A percentile compares a stretch with the other conserved stretches of the same genome.
Evolutionary conservation across 2,329 filamentous ascomycete species (phyloP).

Genomic region (Cercospora janseana): DNA sequence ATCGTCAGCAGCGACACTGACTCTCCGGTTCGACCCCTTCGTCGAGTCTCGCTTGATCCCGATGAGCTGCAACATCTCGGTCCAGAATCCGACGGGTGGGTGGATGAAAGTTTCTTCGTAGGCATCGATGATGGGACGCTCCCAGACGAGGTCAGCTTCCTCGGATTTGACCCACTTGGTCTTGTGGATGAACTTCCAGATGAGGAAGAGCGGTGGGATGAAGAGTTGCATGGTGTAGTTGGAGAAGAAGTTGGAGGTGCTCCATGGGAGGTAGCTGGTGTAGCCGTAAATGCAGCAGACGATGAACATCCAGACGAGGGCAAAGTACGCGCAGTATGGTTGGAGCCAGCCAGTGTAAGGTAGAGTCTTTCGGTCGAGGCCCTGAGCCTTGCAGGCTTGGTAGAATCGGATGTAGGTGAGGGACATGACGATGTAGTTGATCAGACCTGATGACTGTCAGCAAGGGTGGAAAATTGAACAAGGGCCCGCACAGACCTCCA

Average conservation of each 20-base stretch:
- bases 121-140: conserved; percentile 57
- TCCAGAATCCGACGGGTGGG: conserved; percentile 54
- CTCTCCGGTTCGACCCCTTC: conserved; percentile 15
- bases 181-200: conserved; percentile 62
- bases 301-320: conserved; percentile 33
- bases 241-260: conserved; percentile 46
- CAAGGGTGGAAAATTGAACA: background rate
- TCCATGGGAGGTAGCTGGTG: conserved; percentile 49
- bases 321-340: conserved; percentile 53
- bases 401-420: conserved; percentile 61
- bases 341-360: conserved; percentile 59
- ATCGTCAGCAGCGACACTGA: conserved; percentile 14
- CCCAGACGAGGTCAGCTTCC: conserved; percentile 61
- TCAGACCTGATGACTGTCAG: conserved; percentile 42
- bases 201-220: conserved; percentile 29
- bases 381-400: conserved; percentile 53
- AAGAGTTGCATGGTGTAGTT: conserved; percentile 47
- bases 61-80: conserved; percentile 49
- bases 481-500: conserved; percentile 41
- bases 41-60: conserved; percentile 32
- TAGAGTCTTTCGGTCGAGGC: conserved; percentile 52
- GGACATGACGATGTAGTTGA: conserved; percentile 62
- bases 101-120: conserved; percentile 54
- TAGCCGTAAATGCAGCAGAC: conserved; percentile 57
- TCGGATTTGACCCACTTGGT: conserved; percentile 55